Evolutionary conservation across 306 rosid genomes (phyloP), one percentile per base, ranked within the genome.

Genomic region (Cicer pinnatifidum): DNA sequence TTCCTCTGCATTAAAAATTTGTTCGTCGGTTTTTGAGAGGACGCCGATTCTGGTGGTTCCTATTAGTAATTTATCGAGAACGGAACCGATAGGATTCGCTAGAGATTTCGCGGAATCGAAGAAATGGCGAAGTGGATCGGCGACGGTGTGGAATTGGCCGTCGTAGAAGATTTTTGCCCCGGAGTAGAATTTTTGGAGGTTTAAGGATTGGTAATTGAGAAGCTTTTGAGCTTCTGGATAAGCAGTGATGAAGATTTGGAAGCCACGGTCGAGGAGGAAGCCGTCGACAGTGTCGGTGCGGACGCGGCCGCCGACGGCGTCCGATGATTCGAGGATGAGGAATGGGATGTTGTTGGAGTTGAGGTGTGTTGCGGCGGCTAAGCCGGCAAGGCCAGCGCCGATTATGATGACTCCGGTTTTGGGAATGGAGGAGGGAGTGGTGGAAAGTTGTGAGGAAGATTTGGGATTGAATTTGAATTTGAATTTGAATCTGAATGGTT

Each of bases 241-340:
- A 2, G 90, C 95, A 1, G 98, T 94, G 80, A 94, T 94, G 86
- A 94, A 91, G 85, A 94, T 94, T 78, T 94, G 93, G 80, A 94
- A 94, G 41, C 98, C 93, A 1, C 92, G 95, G 84, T 94, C 95
- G 5, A 94, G 90, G 60, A 82, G 86, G 84, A 89, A 94, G 58
- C 91, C 97, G 52, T 91, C 89, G 1, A 91, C 83, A 57, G 51
- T 6, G 68, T 94, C 96, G 1, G 98, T 91, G 9, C 92, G 70
- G 60, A 94, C 96, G 23, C 98, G 97, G 44, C 90, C 95, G 0
- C 95, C 97, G 12, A 90, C 89, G 28, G 60, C 86, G 69, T 91
- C 86, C 11, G 97, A 89, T 0, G 95, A 85, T 81, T 88, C 97
- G 9, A 94, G 87, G 68, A 94, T 81, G 76, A 89, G 56, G 83